Evolutionary conservation across 306 rosid species (phyloP), one percentile per base, ranked within the genome.

Genomic region (Cucumis hystrix): DNA sequence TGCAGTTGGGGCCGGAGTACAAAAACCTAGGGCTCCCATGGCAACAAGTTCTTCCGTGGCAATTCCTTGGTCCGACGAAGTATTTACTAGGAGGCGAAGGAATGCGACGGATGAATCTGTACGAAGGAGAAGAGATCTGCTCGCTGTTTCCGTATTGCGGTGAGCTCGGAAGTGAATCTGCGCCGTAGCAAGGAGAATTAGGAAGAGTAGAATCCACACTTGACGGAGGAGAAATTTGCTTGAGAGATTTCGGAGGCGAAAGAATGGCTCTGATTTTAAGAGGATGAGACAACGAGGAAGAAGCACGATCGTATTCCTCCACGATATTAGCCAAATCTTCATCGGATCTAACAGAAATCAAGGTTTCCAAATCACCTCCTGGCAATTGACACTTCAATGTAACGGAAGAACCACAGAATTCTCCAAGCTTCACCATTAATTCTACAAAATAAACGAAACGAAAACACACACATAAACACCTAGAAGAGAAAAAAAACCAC

Each of bases 291-390:
- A 83, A 43, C 61, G 84, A 75, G 1, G 86, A 79, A 39, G 90
- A 90, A 64, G 84, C 91, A 47, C 90, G 85, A 61, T 83, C 87
- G 80, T 95, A 92, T 80, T 84, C 92, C 66, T 92, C 90, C 1
- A 95, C 74, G 47, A 95, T 82, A 51, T 86, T 87, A 0, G 86
- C 81, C 80, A 92, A 82, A 82, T 95, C 99, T 69, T 89, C 97
- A 8, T 92, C 97, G 76, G 83, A 89, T 5, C 64, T 88, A 59
- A 95, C 69, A n/a, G 97, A 79, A 81, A 95, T 83, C 84, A 95
- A 79, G 0, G 97, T 95, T 77, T 91, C 99, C 60, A 95, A 71
- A 15, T 92, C 97, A n/a, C 97, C 97, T 79, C 47, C 78, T 1
- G 99, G 97, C 65, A 95, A 81, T 11, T 81, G 89, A 62, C 97